Evolutionary conservation across 345 rosid species (phyloP).

Genomic region (Bretschneidera sinensis): DNA sequence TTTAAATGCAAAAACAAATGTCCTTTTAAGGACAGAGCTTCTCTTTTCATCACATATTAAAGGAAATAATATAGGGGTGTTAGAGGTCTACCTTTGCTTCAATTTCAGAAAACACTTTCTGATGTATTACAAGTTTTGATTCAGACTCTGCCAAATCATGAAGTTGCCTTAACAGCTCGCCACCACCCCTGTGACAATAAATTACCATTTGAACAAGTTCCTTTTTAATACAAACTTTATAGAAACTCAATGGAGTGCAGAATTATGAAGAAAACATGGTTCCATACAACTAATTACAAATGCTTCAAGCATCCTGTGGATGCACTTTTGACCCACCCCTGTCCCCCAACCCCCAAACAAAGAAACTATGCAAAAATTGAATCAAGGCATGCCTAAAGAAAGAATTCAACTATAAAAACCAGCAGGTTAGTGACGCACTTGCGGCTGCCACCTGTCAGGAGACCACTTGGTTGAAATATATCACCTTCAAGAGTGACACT

Average conservation of each 20-base stretch:
- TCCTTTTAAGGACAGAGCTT: too few relatives aligned
- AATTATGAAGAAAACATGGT: background rate
- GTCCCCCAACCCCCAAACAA: background rate
- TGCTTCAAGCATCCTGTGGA: background rate
- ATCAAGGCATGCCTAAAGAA: background rate
- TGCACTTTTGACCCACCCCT: background rate
- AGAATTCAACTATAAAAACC: constrained; percentile 5
- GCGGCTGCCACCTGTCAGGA: constrained; percentile 97
- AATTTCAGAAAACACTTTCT: constrained; percentile 61
- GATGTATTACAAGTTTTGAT: constrained; percentile 58
- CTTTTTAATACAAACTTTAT: background rate
- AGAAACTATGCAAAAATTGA: constrained; percentile 1
- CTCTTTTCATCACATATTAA: background rate
- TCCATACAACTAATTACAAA: background rate
- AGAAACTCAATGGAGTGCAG: background rate
- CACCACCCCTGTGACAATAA: constrained; percentile 62
- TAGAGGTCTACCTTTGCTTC: constrained; percentile 63
- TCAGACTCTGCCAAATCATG: constrained; percentile 83
- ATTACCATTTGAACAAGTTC: constrained; percentile 3
- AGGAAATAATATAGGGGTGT: too few relatives aligned
- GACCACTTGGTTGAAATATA: constrained; percentile 92
- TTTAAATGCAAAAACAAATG: too few relatives aligned
- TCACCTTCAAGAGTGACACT: constrained; percentile 98
- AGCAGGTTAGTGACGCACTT: constrained; percentile 35
- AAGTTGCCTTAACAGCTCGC: constrained; percentile 74